Base-by-base conservation (phyloP, 2,329 filamentous ascomycete species). In the Aspergillus phoenicis region DNA sequence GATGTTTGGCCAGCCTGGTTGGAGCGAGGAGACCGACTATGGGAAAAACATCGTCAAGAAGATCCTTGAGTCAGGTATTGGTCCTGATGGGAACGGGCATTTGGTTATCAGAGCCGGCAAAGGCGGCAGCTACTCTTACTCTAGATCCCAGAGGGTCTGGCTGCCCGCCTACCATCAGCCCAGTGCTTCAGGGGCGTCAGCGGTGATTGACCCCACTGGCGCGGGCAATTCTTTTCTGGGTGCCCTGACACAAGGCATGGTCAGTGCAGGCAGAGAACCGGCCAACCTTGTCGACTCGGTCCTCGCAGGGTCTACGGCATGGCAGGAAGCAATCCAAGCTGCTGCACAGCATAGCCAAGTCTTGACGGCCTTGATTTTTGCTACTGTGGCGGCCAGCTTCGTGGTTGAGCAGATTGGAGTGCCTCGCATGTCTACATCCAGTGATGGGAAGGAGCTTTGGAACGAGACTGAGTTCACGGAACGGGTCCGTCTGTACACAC, bases 391-490 rank as follows among this genome's bases (percentile, higher is more conserved):
- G 2, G 94, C 95, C 7, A 93, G 93, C 70, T 95, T 97, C 75
- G 91, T 91, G 15, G 96, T 99, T 69, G 93, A 99, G 77, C 95
- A 99, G 75, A 88, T 96, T 56, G 94, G 95, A 0, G 86, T 96
- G 74, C 94, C 94, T 17, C 63, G 61, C 20, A 69, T 78, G 22
- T 71, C 73, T 52, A 64, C 60, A 45, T 58, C 69, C 60, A 67
- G 64, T 5, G 66, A 72, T 57, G 76, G 72, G 41, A 69, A 69
- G 54, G 77, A 80, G 63, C 66, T 71, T 64, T 82, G 80, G 80
- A 82, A 82, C 68, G 76, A 73, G 65, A 71, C 71, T 74, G 72
- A 72, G 72, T 79, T 79, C 70, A 73, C 71, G 69, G 76, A 78
- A 74, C 74, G 77, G 60, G 71, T 80, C 71, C 76, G 74, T 68